These are phyloP conservation scores for Tilletia walkeri DNA, from an alignment of 1,284 basidiomycete species.

Conservation along the genomic window DNA sequence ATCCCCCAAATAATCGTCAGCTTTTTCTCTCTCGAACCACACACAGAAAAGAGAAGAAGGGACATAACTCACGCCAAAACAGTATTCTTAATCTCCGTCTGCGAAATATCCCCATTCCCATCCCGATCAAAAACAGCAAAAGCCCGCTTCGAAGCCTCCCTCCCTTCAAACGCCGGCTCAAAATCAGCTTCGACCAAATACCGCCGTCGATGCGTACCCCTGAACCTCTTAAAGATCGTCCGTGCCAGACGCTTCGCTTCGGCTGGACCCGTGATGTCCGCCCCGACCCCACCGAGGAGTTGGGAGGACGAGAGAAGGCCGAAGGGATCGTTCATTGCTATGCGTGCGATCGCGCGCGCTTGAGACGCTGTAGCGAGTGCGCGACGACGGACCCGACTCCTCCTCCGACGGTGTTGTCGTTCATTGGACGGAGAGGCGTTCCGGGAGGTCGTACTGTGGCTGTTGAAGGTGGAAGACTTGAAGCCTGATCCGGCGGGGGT, in stretches of 20 bases:
- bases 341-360: slow-evolving; percentile 33
- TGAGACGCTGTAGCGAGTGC: slow-evolving; percentile 17
- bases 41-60: neutral
- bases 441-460: too few relatives aligned
- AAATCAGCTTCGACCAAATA: slow-evolving; percentile 72
- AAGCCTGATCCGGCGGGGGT: slow-evolving; percentile 2
- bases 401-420: neutral
- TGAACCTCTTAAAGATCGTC: slow-evolving; percentile 68
- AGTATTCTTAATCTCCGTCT: slow-evolving; percentile 71
- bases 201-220: slow-evolving; percentile 58
- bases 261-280: slow-evolving; percentile 49
- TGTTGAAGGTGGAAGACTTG: neutral
- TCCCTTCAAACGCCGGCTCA: slow-evolving; percentile 66
- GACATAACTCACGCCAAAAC: slow-evolving; percentile 59
- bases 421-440: too few relatives aligned
- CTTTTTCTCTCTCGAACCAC: too few relatives aligned
- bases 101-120: slow-evolving; percentile 74
- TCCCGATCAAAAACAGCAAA: slow-evolving; percentile 71
- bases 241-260: slow-evolving; percentile 66
- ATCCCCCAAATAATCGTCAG: neutral
- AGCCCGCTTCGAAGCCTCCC: slow-evolving; percentile 65
- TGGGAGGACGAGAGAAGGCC: slow-evolving; percentile 35
- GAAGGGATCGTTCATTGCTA: slow-evolving; percentile 42
- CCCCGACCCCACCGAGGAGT: slow-evolving; percentile 35
- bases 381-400: neutral